These are phyloP conservation scores for Coleophoma crateriformis DNA, from an alignment of 2,329 filamentous ascomycete genomes.

Conservation along the genomic window DNA sequence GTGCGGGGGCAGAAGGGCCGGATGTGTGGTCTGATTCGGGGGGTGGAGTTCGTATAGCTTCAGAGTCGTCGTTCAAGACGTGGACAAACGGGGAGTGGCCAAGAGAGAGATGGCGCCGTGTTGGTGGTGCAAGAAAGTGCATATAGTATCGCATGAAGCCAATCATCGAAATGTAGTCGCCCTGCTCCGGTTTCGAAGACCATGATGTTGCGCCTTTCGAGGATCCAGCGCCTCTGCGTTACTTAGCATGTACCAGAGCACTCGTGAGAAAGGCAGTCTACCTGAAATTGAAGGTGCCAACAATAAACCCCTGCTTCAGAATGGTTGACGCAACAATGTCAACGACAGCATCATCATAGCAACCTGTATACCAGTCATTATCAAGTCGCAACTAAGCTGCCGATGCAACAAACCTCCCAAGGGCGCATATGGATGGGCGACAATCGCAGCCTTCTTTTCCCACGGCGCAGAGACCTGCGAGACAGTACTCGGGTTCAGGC, in stretches of 20 bases:
- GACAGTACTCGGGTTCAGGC: slow-evolving; percentile 24
- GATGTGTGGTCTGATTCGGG: neutral
- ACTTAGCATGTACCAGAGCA: slow-evolving; percentile 6
- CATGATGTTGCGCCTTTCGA: slow-evolving; percentile 80
- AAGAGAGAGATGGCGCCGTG: neutral
- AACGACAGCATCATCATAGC: slow-evolving; percentile 77
- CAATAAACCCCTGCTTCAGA: slow-evolving; percentile 65
- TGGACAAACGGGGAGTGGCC: slow-evolving; percentile 5
- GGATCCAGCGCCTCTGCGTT: slow-evolving; percentile 63
- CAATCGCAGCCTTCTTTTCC: slow-evolving; percentile 49
- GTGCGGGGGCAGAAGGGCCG: neutral
- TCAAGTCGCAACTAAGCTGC: too few relatives aligned
- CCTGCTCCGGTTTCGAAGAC: slow-evolving; percentile 74
- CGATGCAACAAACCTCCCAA: slow-evolving; percentile 55
- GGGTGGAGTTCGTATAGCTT: slow-evolving; percentile 5
- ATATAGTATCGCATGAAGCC: slow-evolving; percentile 75
- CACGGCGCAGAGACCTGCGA: slow-evolving; percentile 19
- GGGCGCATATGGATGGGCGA: slow-evolving; percentile 89
- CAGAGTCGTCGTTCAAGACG: slow-evolving; percentile 7
- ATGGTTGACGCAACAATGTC: slow-evolving; percentile 52
- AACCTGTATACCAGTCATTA: slow-evolving; percentile 19
- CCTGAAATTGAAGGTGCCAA: slow-evolving; percentile 92
- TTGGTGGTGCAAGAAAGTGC: slow-evolving; percentile 33
- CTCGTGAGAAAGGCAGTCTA: slow-evolving; percentile 29
- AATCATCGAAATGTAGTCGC: slow-evolving; percentile 78